Base-by-base conservation (phyloP, 2,329 filamentous ascomycete genomes). In the Verticillium nubilum region DNA sequence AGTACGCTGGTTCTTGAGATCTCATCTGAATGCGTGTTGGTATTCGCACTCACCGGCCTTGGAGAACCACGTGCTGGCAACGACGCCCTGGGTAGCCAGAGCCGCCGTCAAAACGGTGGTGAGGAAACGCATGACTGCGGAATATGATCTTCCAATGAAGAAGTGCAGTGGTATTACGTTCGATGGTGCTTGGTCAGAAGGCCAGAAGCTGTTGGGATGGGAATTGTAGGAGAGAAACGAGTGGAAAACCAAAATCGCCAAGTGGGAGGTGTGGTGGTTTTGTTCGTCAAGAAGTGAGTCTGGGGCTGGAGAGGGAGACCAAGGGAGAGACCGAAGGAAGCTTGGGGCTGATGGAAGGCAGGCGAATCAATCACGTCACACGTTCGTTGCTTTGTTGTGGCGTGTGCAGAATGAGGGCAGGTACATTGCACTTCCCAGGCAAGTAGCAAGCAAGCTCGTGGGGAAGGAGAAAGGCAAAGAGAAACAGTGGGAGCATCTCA, bases 31-130 rank as follows among this genome's bases (percentile, higher is more conserved):
- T 6, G 57, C 26, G 13, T 42, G 17, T 27, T 31, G n/a, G n/a
- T n/a, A n/a, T n/a, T n/a, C n/a, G n/a, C 53, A 65, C 90, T 68
- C 83, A 96, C 93, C 89, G 70, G 91, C 81, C 76, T 92, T 95
- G 72, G 84, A 86, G 72, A 96, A 92, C 92, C 92, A 97, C 74
- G 78, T 89, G 78, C 88, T 92, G 65, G 87, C 91, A 64, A 86
- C 77, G 54, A 85, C 86, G 63, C 82, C 83, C 70, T 91, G 85
- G 47, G 88, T 84, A 71, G 90, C 88, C 60, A 96, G 78, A 68
- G 86, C 85, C 70, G 91, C 80, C 69, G 91, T 80, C 66, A 94
- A 76, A 76, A 91, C 73, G 72, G 87, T 83, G 63, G 83, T 80
- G 70, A 91, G 76, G 76, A 95, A 84, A 81, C 86, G 95, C 93